Evolutionary conservation across 352 stramenopile species (phyloP).

Genomic region (Phytophthora colocasiae): DNA sequence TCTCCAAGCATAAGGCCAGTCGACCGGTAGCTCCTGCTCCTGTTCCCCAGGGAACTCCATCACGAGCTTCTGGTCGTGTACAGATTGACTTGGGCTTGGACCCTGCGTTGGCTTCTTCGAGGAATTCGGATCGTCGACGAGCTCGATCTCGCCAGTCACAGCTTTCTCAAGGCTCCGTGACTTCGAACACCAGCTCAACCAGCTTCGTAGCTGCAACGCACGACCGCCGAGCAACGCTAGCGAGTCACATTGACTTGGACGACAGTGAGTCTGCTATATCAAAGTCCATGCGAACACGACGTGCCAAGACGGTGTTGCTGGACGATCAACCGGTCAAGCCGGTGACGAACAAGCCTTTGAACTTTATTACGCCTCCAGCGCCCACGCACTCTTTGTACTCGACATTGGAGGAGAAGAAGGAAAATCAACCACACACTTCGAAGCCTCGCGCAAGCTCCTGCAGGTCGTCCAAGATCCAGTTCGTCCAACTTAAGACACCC

Average conservation of each 20-base stretch:
- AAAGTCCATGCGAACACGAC: conserved; percentile 36
- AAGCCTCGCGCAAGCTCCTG: conserved; percentile 24
- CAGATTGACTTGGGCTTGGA: conserved; percentile 43
- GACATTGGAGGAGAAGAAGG: conserved; percentile 24
- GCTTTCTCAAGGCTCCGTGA: conserved; percentile 25
- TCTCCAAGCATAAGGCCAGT: conserved; percentile 30
- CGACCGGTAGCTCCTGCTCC: conserved; percentile 1
- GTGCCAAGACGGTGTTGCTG: conserved; percentile 51
- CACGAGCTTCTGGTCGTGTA: conserved; percentile 15
- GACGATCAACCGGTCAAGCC: conserved; percentile 33
- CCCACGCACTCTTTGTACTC: conserved; percentile 21
- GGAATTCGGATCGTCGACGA: conserved; percentile 18
- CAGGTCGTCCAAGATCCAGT: conserved; percentile 33
- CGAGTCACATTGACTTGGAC: conserved; percentile 21
- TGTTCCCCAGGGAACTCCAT: conserved; percentile 3
- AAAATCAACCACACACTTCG: not conserved
- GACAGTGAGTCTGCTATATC: conserved; percentile 32
- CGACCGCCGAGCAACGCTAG: conserved; percentile 21
- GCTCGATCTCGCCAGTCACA: conserved; percentile 31
- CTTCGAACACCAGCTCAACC: conserved; percentile 20
- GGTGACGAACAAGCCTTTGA: conserved; percentile 17
- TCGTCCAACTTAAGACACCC: conserved; percentile 66
- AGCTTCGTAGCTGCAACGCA: conserved; percentile 12
- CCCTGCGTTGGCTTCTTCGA: conserved; percentile 23
- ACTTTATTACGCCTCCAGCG: conserved; percentile 24